Conservation (phyloP, 306 rosid species). For the Medicago lupulina region DNA sequence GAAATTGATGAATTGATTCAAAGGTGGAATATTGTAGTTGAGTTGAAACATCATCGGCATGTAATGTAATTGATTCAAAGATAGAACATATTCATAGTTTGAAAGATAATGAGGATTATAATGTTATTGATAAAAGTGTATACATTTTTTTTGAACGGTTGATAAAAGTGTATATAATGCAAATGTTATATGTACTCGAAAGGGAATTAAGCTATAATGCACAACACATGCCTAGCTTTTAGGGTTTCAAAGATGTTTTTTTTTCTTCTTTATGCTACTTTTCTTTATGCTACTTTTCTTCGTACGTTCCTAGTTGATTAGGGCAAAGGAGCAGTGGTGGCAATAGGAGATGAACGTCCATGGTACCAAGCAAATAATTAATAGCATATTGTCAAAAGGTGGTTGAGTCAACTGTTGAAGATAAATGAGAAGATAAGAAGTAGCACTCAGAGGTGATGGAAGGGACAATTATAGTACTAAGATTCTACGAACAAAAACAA, state of each 20-base stretch:
- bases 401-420: not conserved
- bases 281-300: not conserved
- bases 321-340: no score
- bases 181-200: not conserved
- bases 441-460: not conserved
- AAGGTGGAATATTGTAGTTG: not conserved
- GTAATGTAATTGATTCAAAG: no score
- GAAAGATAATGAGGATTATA: no score
- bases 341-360: no score
- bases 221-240: not conserved
- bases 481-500: slow-evolving; percentile 38
- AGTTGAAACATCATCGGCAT: no score
- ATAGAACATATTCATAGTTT: no score
- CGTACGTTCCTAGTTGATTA: not conserved
- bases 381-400: slow-evolving; percentile 32
- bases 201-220: no score
- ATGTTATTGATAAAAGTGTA: no score
- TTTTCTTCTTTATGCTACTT: not conserved
- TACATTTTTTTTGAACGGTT: no score
- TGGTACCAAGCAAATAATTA: slow-evolving; percentile 27
- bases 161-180: not conserved
- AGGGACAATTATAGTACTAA: slow-evolving; percentile 27
- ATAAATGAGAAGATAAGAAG: slow-evolving; percentile 5
- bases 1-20: not conserved
- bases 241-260: not conserved